Conservation (phyloP, 169 alveolate species). For the Eimeria tenella region DNA sequence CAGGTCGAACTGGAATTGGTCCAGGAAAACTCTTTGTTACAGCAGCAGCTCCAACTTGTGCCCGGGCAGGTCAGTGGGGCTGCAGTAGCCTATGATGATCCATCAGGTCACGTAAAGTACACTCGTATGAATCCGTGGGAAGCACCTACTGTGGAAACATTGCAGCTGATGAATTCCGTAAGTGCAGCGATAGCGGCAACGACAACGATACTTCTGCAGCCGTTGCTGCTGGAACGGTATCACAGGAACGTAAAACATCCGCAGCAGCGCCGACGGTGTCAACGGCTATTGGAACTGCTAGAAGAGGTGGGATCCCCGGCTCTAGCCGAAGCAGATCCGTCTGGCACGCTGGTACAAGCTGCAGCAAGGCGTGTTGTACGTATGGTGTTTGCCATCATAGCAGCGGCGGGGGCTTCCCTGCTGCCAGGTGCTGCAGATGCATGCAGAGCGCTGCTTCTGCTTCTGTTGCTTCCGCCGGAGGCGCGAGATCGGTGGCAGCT, state of each 20-base stretch:
- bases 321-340: background rate
- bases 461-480: conserved; percentile 18
- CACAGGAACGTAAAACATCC: background rate
- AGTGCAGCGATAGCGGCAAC: conserved; percentile 68
- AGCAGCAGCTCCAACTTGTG: conserved; percentile 4
- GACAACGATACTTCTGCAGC: conserved; percentile 39
- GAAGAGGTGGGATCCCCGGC: background rate
- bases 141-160: conserved; percentile 25
- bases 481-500: background rate
- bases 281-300: conserved; percentile 14
- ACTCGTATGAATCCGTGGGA: background rate
- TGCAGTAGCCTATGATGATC: conserved; percentile 10
- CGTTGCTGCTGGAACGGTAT: conserved; percentile 10
- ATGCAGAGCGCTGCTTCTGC: conserved; percentile 58
- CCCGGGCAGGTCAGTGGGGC: background rate
- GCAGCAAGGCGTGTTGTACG: background rate
- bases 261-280: conserved; percentile 28
- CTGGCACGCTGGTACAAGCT: conserved; percentile 33
- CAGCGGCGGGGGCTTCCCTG: conserved; percentile 37
- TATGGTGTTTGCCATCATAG: background rate
- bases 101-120: conserved; percentile 39
- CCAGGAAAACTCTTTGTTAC: background rate
- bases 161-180: conserved; percentile 43
- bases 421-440: conserved; percentile 63
- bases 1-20: background rate